phyloP scores from a whole-genome alignment of 208 protist genomes.

The Porcisia hertigi region DNA sequence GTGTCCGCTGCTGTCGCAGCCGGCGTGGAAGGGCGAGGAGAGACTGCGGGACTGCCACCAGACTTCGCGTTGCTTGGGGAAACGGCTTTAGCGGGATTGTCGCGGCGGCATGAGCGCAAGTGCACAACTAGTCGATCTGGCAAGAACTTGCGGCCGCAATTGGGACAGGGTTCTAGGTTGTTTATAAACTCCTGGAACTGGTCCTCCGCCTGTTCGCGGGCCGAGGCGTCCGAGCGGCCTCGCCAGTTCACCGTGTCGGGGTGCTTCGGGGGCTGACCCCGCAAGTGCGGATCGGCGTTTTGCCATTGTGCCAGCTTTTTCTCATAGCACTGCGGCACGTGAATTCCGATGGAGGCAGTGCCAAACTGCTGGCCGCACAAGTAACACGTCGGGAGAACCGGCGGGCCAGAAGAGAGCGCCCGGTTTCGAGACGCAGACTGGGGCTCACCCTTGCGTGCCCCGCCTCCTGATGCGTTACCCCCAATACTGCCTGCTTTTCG shows the following conservation, averaged over 20 bases:
- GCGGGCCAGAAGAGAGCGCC: constrained; percentile 31
- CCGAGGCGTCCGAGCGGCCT: constrained; percentile 20
- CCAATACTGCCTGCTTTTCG: background rate
- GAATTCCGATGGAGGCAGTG: constrained; percentile 79
- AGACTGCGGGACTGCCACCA: background rate
- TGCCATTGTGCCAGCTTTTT: constrained; percentile 89
- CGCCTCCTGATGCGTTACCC: background rate
- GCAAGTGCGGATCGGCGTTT: constrained; percentile 57
- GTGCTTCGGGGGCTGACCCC: constrained; percentile 71
- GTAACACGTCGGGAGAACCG: constrained; percentile 78
- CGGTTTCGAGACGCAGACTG: constrained; percentile 3
- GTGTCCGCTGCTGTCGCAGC: background rate
- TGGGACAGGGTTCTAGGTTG: constrained; percentile 88
- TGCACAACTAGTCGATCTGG: constrained; percentile 90
- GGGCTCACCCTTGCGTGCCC: constrained; percentile 13
- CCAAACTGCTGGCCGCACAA: constrained; percentile 90
- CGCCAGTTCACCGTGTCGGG: constrained; percentile 75
- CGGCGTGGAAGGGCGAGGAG: background rate
- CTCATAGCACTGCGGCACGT: constrained; percentile 88
- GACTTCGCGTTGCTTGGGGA: constrained; percentile 3
- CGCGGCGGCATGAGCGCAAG: constrained; percentile 86
- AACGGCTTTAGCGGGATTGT: constrained; percentile 47
- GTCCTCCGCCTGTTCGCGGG: constrained; percentile 75
- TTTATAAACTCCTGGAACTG: constrained; percentile 90
- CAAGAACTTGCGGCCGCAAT: constrained; percentile 89